A percentile compares a stretch with the other conserved stretches of the same genome.
Evolutionary conservation across 1,284 basidiomycete genomes (phyloP).

Genomic region (Sphagnurus paluster): DNA sequence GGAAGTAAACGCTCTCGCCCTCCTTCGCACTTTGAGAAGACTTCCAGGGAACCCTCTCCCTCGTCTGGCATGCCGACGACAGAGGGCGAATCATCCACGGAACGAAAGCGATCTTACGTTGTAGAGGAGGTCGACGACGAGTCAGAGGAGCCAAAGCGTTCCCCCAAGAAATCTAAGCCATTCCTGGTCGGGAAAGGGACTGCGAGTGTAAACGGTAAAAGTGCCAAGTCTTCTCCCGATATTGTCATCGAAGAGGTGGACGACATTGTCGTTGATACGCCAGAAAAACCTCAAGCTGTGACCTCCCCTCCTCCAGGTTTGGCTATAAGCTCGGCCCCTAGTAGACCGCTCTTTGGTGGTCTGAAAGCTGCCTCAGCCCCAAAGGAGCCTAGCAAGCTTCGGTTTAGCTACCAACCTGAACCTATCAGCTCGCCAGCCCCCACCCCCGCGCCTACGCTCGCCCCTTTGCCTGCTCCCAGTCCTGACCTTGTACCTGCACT

Average conservation of each 20-base stretch:
- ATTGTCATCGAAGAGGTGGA: constrained; percentile 31
- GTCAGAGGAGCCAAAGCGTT: constrained; percentile 23
- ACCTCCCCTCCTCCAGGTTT: constrained; percentile 16
- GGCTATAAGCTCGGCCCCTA: constrained; percentile 6
- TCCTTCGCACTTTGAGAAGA: constrained; percentile 38
- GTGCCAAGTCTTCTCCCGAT: constrained; percentile 17
- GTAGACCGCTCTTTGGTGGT: constrained; percentile 18
- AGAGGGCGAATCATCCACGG: constrained; percentile 14
- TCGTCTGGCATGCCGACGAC: constrained; percentile 6
- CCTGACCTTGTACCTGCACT: constrained; percentile 22
- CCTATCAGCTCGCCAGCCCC: constrained; percentile 18
- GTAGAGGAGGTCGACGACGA: constrained; percentile 37
- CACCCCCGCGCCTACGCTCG: constrained; percentile 18
- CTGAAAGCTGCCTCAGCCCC: constrained; percentile 47
- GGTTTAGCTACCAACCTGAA: constrained; percentile 60
- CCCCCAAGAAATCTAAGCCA: constrained; percentile 32
- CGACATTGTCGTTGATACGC: constrained; percentile 23
- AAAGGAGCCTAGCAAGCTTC: constrained; percentile 71
- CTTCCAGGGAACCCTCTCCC: constrained; percentile 7
- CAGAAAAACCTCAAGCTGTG: constrained; percentile 21
- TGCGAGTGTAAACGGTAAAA: constrained; percentile 8
- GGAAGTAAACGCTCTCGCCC: constrained; percentile 72
- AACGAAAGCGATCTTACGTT: constrained; percentile 19
- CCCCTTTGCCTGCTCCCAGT: constrained; percentile 16
- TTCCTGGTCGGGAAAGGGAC: constrained; percentile 23